These are phyloP conservation scores for Gossypium ekmanianum DNA, from an alignment of 345 rosid species.

Conservation along the genomic window DNA sequence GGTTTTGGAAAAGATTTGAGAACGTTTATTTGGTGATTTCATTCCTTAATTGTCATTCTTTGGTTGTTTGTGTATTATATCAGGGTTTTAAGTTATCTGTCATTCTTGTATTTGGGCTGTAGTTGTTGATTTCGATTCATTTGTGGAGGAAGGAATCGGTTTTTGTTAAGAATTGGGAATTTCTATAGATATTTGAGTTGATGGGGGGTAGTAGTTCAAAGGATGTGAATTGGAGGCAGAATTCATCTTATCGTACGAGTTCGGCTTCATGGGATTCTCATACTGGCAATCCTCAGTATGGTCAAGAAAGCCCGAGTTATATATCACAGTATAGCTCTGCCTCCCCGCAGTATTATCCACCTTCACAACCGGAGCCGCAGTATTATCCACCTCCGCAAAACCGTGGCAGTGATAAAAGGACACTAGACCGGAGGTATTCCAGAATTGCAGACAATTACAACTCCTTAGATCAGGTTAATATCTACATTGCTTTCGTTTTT, in stretches of 20 bases:
- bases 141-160: background rate
- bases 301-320: constrained; percentile 42
- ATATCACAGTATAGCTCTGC: constrained; percentile 31
- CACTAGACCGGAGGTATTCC: constrained; percentile 65
- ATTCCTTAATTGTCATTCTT: background rate
- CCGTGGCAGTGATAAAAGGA: constrained; percentile 35
- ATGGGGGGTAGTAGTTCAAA: constrained; percentile 75
- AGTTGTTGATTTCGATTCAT: constrained; percentile 6
- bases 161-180: constrained; percentile 15
- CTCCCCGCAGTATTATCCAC: constrained; percentile 33
- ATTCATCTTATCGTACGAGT: constrained; percentile 32
- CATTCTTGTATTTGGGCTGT: background rate
- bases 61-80: background rate
- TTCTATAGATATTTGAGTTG: constrained; percentile 19
- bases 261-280: constrained; percentile 53
- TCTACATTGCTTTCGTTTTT: background rate
- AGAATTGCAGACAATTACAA: constrained; percentile 70
- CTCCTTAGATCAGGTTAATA: constrained; percentile 69
- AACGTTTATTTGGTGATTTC: background rate
- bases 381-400: constrained; percentile 35
- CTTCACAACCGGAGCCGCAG: constrained; percentile 26
- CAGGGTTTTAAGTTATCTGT: background rate
- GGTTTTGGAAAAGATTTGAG: background rate
- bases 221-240: constrained; percentile 45
- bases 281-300: constrained; percentile 36